Percentiles rank a stretch among this genome's conserved stretches.
phyloP scores from a whole-genome alignment of 805 yeast species.

The Myxozyma nipponensis region DNA sequence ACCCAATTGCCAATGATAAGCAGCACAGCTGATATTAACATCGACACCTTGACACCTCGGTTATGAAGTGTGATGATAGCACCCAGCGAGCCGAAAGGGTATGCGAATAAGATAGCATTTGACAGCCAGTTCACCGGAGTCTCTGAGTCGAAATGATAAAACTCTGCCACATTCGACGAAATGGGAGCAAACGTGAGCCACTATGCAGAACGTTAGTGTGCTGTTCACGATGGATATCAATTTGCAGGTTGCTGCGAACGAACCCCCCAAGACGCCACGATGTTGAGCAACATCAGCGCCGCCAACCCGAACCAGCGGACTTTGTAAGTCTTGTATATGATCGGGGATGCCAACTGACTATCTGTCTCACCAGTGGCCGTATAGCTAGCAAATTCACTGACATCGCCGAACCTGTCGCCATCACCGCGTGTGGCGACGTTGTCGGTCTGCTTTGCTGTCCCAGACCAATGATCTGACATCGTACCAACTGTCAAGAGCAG shows the following conservation, averaged over 20 bases:
- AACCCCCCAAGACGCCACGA: slow-evolving; percentile 35
- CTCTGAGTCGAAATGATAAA: slow-evolving; percentile 29
- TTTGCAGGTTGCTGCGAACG: slow-evolving; percentile 5
- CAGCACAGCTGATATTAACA: slow-evolving; percentile 30
- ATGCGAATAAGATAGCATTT: slow-evolving; percentile 35
- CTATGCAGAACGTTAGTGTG: neutral
- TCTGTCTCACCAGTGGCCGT: too few relatives aligned
- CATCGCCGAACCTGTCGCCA: too few relatives aligned
- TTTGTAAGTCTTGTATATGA: slow-evolving; percentile 24
- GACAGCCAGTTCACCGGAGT: slow-evolving; percentile 38
- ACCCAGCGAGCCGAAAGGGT: slow-evolving; percentile 31
- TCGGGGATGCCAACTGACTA: too few relatives aligned
- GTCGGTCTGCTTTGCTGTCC: too few relatives aligned
- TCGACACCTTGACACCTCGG: slow-evolving; percentile 29
- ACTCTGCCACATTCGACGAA: slow-evolving; percentile 29
- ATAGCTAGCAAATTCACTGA: too few relatives aligned
- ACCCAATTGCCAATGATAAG: slow-evolving; percentile 35
- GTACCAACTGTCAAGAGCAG: too few relatives aligned
- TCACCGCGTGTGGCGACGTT: too few relatives aligned
- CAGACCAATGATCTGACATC: too few relatives aligned
- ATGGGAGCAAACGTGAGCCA: slow-evolving; percentile 38
- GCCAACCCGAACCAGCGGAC: slow-evolving; percentile 37
- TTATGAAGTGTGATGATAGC: slow-evolving; percentile 31
- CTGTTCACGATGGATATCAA: too few relatives aligned
- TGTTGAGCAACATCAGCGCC: slow-evolving; percentile 33